Percentiles rank a stretch among this genome's conserved stretches.
Conservation (phyloP, 805 yeast species). For the Hanseniaspora taiwanica region DNA sequence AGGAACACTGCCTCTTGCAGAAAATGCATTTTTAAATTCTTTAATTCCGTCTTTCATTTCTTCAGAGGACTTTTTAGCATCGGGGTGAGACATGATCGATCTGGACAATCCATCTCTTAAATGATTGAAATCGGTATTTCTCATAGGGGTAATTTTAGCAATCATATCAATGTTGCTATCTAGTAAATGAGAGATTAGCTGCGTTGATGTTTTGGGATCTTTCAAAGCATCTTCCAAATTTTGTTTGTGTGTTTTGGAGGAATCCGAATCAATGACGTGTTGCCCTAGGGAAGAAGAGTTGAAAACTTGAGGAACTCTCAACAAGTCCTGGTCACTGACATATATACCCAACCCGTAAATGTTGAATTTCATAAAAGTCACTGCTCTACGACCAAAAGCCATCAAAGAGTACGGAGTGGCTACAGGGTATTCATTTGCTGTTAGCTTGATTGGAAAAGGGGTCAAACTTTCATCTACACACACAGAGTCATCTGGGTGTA, state of each 20-base stretch:
- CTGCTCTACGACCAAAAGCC: slow-evolving; percentile 74
- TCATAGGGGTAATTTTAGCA: slow-evolving; percentile 70
- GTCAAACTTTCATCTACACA: slow-evolving; percentile 37
- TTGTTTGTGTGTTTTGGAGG: slow-evolving; percentile 24
- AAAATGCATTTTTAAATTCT: slow-evolving; percentile 50
- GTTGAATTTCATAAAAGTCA: slow-evolving; percentile 67
- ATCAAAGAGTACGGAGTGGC: slow-evolving; percentile 37
- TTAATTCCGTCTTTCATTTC: slow-evolving; percentile 49
- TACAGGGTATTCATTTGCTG: slow-evolving; percentile 17
- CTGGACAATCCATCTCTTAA: slow-evolving; percentile 80
- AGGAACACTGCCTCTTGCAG: slow-evolving; percentile 56
- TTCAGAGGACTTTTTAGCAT: slow-evolving; percentile 37
- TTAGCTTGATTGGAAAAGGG: slow-evolving; percentile 29
- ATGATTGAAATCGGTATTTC: slow-evolving; percentile 87
- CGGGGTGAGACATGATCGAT: slow-evolving; percentile 56
- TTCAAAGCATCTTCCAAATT: slow-evolving; percentile 32
- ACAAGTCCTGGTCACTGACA: slow-evolving; percentile 46
- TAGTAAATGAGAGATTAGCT: slow-evolving; percentile 43
- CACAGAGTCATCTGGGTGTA: slow-evolving; percentile 22
- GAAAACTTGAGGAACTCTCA: slow-evolving; percentile 28
- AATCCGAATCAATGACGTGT: slow-evolving; percentile 24
- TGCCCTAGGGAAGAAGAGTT: slow-evolving; percentile 29
- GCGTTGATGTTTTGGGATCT: slow-evolving; percentile 38
- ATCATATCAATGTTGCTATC: slow-evolving; percentile 47
- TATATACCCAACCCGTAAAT: slow-evolving; percentile 85